Base-by-base conservation (phyloP, 139 green algal genomes). In the Limnomonas spitsbergensis region DNA sequence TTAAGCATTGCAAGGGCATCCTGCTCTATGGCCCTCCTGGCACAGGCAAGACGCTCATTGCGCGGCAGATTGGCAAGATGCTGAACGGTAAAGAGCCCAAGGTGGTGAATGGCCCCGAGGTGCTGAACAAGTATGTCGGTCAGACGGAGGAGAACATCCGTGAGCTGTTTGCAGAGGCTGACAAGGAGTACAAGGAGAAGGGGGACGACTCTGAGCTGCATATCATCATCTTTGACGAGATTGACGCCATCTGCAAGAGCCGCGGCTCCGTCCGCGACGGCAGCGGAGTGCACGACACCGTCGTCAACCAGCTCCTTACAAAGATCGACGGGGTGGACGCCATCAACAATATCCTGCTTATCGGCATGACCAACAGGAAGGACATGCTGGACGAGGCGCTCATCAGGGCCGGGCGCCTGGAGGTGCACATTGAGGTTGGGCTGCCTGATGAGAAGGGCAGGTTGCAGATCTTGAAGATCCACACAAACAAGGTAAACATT, bases 191-290 rank as follows among this genome's bases (percentile, higher is more conserved):
- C 86, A 90, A 87, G 81, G 82, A 82, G 40, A 82, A 87, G 38
- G 86, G 92, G 4, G 94, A 97, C 9, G 84, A 87, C 27, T 91
- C 87, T 29, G 93, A 98, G 31, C 89, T 99, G 81, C 96, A 99
- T 86, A 95, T 99, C 77, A 99, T 99, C 90, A 99, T 99, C 80
- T 99, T 99, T 84, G 96, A 99, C 80, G 96, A 99, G 89, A 99
- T 99, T 61, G 96, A 99, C 79, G 95, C 96, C 74, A 98, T 99
- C 81, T 99, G 96, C 91, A 98, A 98, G 36, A 36, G 76, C 54
- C 88, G 96, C 39, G 96, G 96, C 71, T 94, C 82, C 29, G 90
- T 94, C 1, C 76, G 82, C 0, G 88, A 91, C 73, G 92, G 95
- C 52, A 93, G 87, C 1, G 95, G 94, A 29, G 96, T 98, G 53